Conservation (phyloP, 2,329 filamentous ascomycete genomes). For the Microdochium paspali region DNA sequence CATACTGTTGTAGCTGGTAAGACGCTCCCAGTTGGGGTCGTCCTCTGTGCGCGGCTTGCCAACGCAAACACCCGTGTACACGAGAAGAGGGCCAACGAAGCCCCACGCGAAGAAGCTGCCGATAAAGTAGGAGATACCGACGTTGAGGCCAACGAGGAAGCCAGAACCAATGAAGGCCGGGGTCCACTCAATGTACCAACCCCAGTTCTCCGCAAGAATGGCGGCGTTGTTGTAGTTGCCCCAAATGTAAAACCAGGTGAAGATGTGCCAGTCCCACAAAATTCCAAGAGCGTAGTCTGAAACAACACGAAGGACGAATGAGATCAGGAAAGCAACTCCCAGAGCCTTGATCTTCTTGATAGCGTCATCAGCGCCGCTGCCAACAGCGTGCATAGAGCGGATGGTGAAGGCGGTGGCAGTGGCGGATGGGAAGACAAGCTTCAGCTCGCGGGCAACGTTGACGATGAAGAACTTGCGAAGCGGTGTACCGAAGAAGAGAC, state of each 20-base stretch:
- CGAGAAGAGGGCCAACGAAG: conserved; percentile 46
- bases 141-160: conserved; percentile 50
- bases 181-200: conserved; percentile 47
- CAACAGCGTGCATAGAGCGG: conserved; percentile 50
- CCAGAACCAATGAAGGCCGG: conserved; percentile 50
- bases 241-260: conserved; percentile 47
- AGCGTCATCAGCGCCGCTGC: conserved; percentile 39
- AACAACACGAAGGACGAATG: conserved; percentile 42
- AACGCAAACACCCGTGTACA: conserved; percentile 39
- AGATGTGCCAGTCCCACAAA: conserved; percentile 42
- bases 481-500: conserved; percentile 53
- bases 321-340: conserved; percentile 36
- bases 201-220: conserved; percentile 46
- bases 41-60: conserved; percentile 21
- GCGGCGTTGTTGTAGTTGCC: conserved; percentile 37
- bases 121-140: conserved; percentile 45
- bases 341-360: conserved; percentile 48
- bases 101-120: conserved; percentile 46
- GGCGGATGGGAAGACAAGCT: conserved; percentile 49
- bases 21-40: conserved; percentile 32
- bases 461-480: conserved; percentile 61
- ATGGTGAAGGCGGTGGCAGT: conserved; percentile 54
- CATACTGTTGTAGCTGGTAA: conserved; percentile 1
- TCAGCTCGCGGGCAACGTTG: conserved; percentile 50
- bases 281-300: conserved; percentile 51